phyloP scores from a whole-genome alignment of 2,329 filamentous ascomycete species.

The Helminthosporium solani region DNA sequence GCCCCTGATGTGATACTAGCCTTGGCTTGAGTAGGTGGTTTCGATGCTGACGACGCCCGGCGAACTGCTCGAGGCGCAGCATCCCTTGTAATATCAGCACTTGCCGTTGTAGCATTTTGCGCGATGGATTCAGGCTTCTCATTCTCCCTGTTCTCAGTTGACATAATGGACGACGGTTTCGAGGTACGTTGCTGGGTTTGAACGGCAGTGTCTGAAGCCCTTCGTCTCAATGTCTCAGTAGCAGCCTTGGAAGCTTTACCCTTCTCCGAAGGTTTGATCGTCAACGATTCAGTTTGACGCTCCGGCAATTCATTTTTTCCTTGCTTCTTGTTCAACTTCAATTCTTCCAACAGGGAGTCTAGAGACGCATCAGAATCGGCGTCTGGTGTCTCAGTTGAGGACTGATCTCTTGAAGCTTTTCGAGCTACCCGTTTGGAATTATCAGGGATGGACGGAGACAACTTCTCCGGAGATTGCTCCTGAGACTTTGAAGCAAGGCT shows the following conservation, averaged over 20 bases:
- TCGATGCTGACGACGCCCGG: not conserved
- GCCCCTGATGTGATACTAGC: not conserved
- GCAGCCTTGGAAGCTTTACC: no score
- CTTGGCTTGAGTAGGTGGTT: slow-evolving; percentile 1
- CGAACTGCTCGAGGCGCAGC: not conserved
- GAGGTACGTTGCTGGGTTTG: no score
- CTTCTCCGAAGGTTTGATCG: not conserved
- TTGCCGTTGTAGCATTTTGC: not conserved
- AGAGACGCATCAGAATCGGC: slow-evolving; percentile 3
- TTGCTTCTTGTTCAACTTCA: slow-evolving; percentile 3
- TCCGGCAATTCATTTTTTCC: not conserved
- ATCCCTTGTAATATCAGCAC: not conserved
- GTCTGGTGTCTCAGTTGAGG: slow-evolving; percentile 12
- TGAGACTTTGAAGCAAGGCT: not conserved
- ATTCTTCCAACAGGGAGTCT: slow-evolving; percentile 11
- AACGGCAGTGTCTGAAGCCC: no score
- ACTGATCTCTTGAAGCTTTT: slow-evolving; percentile 17
- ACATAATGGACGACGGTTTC: no score
- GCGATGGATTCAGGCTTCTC: no score
- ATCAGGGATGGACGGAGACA: not conserved
- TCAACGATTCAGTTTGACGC: not conserved
- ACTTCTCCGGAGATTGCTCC: not conserved
- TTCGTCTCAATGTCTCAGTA: no score
- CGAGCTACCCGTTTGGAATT: slow-evolving; percentile 2
- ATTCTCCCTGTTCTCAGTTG: no score